Evolutionary conservation across 306 rosid genomes (phyloP).

Genomic region (Abrus pulchellus): DNA sequence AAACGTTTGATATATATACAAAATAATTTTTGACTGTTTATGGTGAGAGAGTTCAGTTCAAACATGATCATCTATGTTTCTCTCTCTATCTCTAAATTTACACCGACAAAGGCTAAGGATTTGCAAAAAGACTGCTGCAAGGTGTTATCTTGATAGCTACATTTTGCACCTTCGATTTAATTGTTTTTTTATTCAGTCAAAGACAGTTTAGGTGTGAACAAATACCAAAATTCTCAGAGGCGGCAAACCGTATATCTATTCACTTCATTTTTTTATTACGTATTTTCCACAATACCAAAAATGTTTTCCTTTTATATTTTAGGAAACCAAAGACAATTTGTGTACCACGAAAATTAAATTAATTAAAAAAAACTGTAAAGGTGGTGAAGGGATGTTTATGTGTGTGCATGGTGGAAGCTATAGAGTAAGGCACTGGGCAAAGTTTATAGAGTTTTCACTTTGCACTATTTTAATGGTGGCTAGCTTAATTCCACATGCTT

Average conservation of each 20-base stretch:
- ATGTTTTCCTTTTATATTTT: not conserved
- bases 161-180: not conserved
- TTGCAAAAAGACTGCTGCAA: conserved; percentile 23
- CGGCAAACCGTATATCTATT: conserved; percentile 20
- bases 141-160: conserved; percentile 20
- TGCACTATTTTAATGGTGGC: conserved; percentile 47
- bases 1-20: not conserved
- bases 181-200: conserved; percentile 31
- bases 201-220: conserved; percentile 46
- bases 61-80: conserved; percentile 44
- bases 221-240: conserved; percentile 23
- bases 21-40: not conserved
- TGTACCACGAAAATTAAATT: not conserved
- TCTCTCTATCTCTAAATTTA: conserved; percentile 26
- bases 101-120: conserved; percentile 40
- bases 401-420: conserved; percentile 35
- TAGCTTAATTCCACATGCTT: conserved; percentile 29
- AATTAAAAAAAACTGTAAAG: not conserved
- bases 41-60: conserved; percentile 48
- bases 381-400: conserved; percentile 6
- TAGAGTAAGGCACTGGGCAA: not conserved
- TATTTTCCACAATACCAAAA: not conserved
- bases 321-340: conserved; percentile 41
- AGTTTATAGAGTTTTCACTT: not conserved
- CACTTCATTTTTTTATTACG: not conserved